Base-by-base conservation (phyloP, 495 filamentous ascomycete species). In the Aspergillus sparsus region DNA sequence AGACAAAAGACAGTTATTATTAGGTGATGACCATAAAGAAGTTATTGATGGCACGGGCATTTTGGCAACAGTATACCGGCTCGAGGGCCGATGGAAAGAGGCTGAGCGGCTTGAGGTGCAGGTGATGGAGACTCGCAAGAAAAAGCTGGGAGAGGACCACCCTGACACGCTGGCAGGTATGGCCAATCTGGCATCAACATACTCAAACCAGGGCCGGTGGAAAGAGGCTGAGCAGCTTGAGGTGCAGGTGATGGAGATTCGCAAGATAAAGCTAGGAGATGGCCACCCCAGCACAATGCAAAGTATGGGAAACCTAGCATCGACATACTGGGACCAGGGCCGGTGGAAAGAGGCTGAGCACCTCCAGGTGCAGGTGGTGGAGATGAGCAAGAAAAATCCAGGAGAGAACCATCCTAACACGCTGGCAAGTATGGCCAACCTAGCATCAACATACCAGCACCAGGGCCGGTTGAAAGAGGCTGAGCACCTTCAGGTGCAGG, bases 361-460 rank as follows among this genome's bases (percentile, higher is more conserved):
- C 39, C 60, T 82, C 9, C 12, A 65, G 3, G 49, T 63, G 13
- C 64, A 70, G 50, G 68, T 68, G 7, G 16, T 73, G 15, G 64
- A 74, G 49, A 64, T 47, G 5, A 62, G 50, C 0, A 70, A 68
- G 53, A 62, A 31, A 58, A 33, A 66, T 16, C 53, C 77, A 1
- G 75, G 80, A 1, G 47, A 58, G 5, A 62, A 74, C 18, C 71
- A 81, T 68, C 72, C 72, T 15, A 3, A 60, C 13, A 79, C 75
- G 8, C 53, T 82, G 41, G 68, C 44, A 0, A 71, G 64, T 32
- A 78, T 80, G 62, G 53, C n/a, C 33, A 75, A 78, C 58, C 70
- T 81, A 8, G 21, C 21, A 27, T 27, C 21, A 3, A 27, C 21
- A 27, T 27, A 1, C 3, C 3, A 3, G 21, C 1, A 27, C 21